These are phyloP conservation scores for Rostrohypoxylon terebratum DNA, from an alignment of 495 filamentous ascomycete genomes.

Conservation along the genomic window DNA sequence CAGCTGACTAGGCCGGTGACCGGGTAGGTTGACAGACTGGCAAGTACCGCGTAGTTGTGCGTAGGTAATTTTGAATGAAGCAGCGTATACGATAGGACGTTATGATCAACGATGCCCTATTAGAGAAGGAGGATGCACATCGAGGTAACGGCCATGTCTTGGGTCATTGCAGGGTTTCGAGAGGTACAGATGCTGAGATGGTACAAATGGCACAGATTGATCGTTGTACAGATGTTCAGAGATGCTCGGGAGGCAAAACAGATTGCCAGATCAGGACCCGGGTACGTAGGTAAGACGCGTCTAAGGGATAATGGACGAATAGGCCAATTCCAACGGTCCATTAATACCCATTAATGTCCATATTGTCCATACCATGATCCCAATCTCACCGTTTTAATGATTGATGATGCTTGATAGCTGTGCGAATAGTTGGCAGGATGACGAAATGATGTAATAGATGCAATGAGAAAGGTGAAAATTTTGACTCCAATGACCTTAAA, in stretches of 20 bases:
- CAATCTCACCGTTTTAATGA: slow-evolving; percentile 12
- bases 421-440: background rate
- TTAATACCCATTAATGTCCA: too few relatives aligned
- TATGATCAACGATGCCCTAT: slow-evolving; percentile 12
- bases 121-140: slow-evolving; percentile 22
- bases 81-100: background rate
- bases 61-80: background rate
- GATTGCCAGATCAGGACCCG: slow-evolving; percentile 44
- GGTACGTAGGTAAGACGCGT: slow-evolving; percentile 34
- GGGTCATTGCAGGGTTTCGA: slow-evolving; percentile 27
- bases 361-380: slow-evolving; percentile 3
- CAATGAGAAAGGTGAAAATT: background rate
- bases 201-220: background rate
- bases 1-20: background rate
- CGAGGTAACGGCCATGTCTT: slow-evolving; percentile 41
- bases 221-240: slow-evolving; percentile 13
- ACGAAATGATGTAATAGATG: slow-evolving; percentile 29
- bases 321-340: background rate
- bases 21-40: background rate
- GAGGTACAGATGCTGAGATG: background rate
- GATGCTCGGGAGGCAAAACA: slow-evolving; percentile 45
- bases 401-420: slow-evolving; percentile 5
- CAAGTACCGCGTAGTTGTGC: background rate
- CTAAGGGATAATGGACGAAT: slow-evolving; percentile 12
- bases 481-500: background rate